Percentiles rank a stretch among this genome's conserved stretches.
phyloP scores from a whole-genome alignment of 495 filamentous ascomycete genomes.

The Aspergillus panamensis region DNA sequence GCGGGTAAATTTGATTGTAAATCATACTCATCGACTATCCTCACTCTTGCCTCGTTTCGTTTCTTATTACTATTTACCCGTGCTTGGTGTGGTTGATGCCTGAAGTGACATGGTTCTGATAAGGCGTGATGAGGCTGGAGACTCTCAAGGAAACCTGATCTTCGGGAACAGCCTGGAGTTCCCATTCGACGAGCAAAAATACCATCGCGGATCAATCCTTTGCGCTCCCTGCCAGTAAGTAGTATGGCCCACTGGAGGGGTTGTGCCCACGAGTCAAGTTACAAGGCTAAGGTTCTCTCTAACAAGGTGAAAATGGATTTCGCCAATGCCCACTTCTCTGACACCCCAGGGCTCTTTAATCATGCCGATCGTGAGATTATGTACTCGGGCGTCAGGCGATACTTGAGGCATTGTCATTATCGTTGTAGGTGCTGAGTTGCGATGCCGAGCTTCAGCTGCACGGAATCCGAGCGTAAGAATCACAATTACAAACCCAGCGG shows the following conservation, averaged over 20 bases:
- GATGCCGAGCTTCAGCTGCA: neutral
- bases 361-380: too few species aligned
- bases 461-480: neutral
- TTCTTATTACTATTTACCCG: neutral
- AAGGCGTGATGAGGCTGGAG: neutral
- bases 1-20: neutral
- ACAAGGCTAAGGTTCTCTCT: neutral
- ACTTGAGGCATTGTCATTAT: too few species aligned
- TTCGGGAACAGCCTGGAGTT: neutral
- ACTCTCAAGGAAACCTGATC: neutral
- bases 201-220: neutral
- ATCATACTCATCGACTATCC: neutral
- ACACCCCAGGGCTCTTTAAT: too few species aligned
- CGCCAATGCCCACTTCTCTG: too few species aligned
- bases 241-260: neutral
- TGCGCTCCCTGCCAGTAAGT: neutral
- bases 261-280: constrained; percentile 4
- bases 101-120: neutral
- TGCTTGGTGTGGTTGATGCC: constrained; percentile 8
- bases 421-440: too few species aligned
- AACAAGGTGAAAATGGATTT: too few species aligned
- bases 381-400: too few species aligned
- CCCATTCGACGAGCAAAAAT: neutral
- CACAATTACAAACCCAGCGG: neutral
- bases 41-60: neutral